A percentile compares a stretch with the other conserved stretches of the same genome.
Evolutionary conservation across 2,329 filamentous ascomycete genomes (phyloP).

Genomic region (Penicillium sp.): DNA sequence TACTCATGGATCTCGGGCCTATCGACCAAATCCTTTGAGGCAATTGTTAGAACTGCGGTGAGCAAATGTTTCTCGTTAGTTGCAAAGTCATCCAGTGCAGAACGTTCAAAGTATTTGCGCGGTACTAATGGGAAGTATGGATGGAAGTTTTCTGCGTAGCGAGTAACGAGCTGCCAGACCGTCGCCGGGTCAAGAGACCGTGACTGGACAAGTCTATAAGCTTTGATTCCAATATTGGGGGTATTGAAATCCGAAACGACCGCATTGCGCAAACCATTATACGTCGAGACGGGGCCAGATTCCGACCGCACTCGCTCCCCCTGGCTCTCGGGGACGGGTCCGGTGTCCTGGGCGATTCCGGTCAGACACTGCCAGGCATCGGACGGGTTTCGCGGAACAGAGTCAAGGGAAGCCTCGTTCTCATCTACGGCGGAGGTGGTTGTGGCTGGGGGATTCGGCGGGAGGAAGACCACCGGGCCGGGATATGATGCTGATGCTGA

Average conservation of each 20-base stretch:
- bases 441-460: slow-evolving; percentile 35
- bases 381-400: slow-evolving; percentile 51
- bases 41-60: slow-evolving; percentile 71
- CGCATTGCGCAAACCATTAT: slow-evolving; percentile 32
- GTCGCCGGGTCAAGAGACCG: slow-evolving; percentile 54
- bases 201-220: slow-evolving; percentile 50
- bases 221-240: slow-evolving; percentile 39
- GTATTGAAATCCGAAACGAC: slow-evolving; percentile 31
- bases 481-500: slow-evolving; percentile 37
- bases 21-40: slow-evolving; percentile 70
- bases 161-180: slow-evolving; percentile 57
- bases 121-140: slow-evolving; percentile 72
- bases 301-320: slow-evolving; percentile 28
- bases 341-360: slow-evolving; percentile 45
- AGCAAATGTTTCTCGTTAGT: slow-evolving; percentile 68
- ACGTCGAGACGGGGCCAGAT: slow-evolving; percentile 29
- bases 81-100: slow-evolving; percentile 60
- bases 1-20: slow-evolving; percentile 67
- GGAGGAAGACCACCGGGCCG: slow-evolving; percentile 39
- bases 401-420: slow-evolving; percentile 46
- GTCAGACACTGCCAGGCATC: slow-evolving; percentile 55
- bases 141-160: slow-evolving; percentile 69
- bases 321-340: slow-evolving; percentile 24
- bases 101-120: slow-evolving; percentile 60
- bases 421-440: slow-evolving; percentile 39